Conservation (phyloP, 2,329 filamentous ascomycete genomes). For the Paracoccidioides brasiliensis region DNA sequence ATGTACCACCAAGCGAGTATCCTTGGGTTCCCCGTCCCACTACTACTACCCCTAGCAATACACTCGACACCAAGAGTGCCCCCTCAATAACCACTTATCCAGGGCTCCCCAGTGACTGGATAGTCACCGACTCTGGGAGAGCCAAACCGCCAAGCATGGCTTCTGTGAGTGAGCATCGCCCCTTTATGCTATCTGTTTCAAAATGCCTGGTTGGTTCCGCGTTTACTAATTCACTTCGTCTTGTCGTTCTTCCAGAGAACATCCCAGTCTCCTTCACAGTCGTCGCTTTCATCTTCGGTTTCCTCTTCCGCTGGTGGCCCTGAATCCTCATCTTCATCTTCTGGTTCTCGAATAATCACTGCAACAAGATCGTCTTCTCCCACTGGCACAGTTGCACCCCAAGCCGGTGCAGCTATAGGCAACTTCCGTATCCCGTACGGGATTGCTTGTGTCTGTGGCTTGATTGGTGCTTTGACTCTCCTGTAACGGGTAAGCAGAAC, state of each 20-base stretch:
- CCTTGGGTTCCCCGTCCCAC: slow-evolving; percentile 55
- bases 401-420: slow-evolving; percentile 11
- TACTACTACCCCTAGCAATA: no score
- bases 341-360: not conserved
- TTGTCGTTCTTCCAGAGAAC: slow-evolving; percentile 23
- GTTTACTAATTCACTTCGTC: slow-evolving; percentile 1
- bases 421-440: slow-evolving; percentile 7
- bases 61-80: slow-evolving; percentile 33
- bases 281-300: slow-evolving; percentile 32
- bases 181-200: slow-evolving; percentile 9
- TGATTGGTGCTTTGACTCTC: slow-evolving; percentile 14
- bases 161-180: slow-evolving; percentile 48
- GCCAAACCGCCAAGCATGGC: slow-evolving; percentile 59
- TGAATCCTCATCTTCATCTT: slow-evolving; percentile 20
- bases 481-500: no score
- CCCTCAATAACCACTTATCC: slow-evolving; percentile 26
- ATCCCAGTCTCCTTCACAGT: slow-evolving; percentile 42
- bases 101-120: slow-evolving; percentile 66
- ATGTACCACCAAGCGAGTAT: slow-evolving; percentile 49
- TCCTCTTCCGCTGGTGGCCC: slow-evolving; percentile 35
- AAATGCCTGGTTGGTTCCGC: not conserved
- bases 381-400: slow-evolving; percentile 10
- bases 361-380: slow-evolving; percentile 4
- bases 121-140: slow-evolving; percentile 65
- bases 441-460: slow-evolving; percentile 14